Evolutionary conservation across 169 alveolate genomes (phyloP).

Genomic region (Perkinsus chesapeaki): DNA sequence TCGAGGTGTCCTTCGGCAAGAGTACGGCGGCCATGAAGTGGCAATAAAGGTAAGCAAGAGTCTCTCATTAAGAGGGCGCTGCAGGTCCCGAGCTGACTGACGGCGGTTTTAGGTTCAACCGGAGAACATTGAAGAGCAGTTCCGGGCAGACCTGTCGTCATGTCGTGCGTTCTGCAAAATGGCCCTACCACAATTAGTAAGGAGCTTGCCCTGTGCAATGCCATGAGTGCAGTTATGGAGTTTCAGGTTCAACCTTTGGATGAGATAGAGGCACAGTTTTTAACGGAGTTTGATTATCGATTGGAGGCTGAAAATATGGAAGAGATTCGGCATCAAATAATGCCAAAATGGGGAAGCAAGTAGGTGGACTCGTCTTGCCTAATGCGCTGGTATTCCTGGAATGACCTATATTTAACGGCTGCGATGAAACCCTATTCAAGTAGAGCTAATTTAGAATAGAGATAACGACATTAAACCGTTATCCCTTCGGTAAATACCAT

Average conservation of each 20-base stretch:
- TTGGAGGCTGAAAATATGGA: background rate
- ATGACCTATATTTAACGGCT: too few relatives aligned
- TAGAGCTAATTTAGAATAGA: too few relatives aligned
- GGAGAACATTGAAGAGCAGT: background rate
- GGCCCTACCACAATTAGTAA: background rate
- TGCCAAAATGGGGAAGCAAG: background rate
- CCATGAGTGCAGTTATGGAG: background rate
- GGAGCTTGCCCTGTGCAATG: background rate
- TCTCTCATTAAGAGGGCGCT: background rate
- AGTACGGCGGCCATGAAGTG: background rate
- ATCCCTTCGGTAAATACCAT: too few relatives aligned
- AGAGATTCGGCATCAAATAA: background rate
- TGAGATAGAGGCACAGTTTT: background rate
- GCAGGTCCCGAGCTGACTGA: background rate
- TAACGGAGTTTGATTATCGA: constrained; percentile 1
- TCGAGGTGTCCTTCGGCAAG: background rate
- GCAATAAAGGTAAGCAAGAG: background rate
- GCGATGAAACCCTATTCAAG: too few relatives aligned
- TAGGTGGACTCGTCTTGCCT: background rate
- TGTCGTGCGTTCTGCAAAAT: background rate
- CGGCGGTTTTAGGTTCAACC: background rate
- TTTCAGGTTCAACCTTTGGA: background rate
- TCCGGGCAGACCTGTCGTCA: background rate
- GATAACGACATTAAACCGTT: too few relatives aligned
- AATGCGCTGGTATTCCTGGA: too few relatives aligned